These are phyloP conservation scores for Ceratocystis colombiana DNA, from an alignment of 2,329 filamentous ascomycete species.

Conservation along the genomic window DNA sequence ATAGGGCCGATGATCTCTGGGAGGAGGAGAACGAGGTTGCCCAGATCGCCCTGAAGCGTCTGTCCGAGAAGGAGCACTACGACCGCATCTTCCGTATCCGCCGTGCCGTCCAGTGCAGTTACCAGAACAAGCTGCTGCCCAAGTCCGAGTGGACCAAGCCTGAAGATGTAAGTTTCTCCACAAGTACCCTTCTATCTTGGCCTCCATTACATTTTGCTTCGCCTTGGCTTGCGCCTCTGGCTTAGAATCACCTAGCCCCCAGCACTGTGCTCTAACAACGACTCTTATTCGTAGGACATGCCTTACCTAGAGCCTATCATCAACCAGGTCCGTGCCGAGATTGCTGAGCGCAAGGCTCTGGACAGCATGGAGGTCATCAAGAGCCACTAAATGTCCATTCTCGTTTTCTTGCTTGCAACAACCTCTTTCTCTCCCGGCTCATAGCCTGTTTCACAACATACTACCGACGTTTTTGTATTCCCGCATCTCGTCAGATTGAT, in stretches of 20 bases:
- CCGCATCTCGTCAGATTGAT: not conserved
- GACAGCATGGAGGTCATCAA: constrained; percentile 43
- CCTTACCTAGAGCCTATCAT: constrained; percentile 48
- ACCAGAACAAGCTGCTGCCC: constrained; percentile 55
- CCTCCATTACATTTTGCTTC: not conserved
- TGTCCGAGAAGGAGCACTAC: constrained; percentile 81
- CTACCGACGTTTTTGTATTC: not conserved
- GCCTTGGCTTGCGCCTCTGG: not conserved
- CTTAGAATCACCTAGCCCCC: no score
- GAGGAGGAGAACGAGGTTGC: constrained; percentile 84
- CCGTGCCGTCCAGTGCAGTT: constrained; percentile 72
- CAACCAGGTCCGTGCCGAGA: constrained; percentile 41
- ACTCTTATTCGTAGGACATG: constrained; percentile 36
- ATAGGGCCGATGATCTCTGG: constrained; percentile 86
- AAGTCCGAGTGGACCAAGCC: constrained; percentile 51
- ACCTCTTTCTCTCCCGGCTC: constrained; percentile 16
- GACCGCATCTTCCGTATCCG: constrained; percentile 96
- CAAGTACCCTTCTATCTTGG: not conserved
- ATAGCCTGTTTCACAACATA: not conserved
- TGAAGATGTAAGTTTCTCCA: constrained; percentile 38
- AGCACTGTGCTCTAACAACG: constrained; percentile 22
- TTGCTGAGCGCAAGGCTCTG: constrained; percentile 44
- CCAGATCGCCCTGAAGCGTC: constrained; percentile 79
- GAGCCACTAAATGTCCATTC: constrained; percentile 36
- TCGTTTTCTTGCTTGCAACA: constrained; percentile 12